Conservation (phyloP, 2,329 filamentous ascomycete genomes). For the Xylariomycetidae sp. region DNA sequence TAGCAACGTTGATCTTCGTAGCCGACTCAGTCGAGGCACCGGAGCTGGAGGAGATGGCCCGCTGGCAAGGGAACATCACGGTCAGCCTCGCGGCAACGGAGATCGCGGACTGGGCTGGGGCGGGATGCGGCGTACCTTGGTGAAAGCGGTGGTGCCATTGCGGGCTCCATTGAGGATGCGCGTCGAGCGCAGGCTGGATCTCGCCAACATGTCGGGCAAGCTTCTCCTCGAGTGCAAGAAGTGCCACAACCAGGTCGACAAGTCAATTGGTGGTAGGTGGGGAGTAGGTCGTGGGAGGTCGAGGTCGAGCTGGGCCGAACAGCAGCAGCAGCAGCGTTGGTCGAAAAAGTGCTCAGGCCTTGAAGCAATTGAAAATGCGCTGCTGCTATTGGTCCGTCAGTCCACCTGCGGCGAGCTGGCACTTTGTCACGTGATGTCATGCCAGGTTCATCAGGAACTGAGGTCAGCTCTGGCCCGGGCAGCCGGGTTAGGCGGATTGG, state of each 20-base stretch:
- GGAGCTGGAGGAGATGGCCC: slow-evolving; percentile 66
- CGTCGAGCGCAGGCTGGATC: slow-evolving; percentile 83
- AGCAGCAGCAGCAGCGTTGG: slow-evolving; percentile 11
- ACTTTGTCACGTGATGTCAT: too few relatives aligned
- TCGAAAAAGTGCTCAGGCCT: slow-evolving; percentile 28
- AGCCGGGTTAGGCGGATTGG: too few relatives aligned
- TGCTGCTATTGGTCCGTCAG: slow-evolving; percentile 18
- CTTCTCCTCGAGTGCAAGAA: slow-evolving; percentile 34
- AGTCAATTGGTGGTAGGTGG: slow-evolving; percentile 17
- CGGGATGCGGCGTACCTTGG: slow-evolving; percentile 57
- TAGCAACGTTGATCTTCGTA: slow-evolving; percentile 79
- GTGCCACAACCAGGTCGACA: slow-evolving; percentile 22
- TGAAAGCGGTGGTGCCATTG: slow-evolving; percentile 64
- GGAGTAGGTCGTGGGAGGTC: slow-evolving; percentile 17
- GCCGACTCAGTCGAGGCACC: slow-evolving; percentile 66
- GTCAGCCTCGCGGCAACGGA: slow-evolving; percentile 30
- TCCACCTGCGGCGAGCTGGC: too few relatives aligned
- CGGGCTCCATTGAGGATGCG: slow-evolving; percentile 75
- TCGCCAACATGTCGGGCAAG: slow-evolving; percentile 78
- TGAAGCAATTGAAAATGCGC: slow-evolving; percentile 27
- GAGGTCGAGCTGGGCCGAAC: slow-evolving; percentile 17
- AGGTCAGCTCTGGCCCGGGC: too few relatives aligned
- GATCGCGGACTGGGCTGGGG: slow-evolving; percentile 2
- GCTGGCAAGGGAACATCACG: slow-evolving; percentile 34
- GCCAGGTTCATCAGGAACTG: too few relatives aligned